Conservation (phyloP, 352 stramenopile species). For the Globisporangium megalacanthum region DNA sequence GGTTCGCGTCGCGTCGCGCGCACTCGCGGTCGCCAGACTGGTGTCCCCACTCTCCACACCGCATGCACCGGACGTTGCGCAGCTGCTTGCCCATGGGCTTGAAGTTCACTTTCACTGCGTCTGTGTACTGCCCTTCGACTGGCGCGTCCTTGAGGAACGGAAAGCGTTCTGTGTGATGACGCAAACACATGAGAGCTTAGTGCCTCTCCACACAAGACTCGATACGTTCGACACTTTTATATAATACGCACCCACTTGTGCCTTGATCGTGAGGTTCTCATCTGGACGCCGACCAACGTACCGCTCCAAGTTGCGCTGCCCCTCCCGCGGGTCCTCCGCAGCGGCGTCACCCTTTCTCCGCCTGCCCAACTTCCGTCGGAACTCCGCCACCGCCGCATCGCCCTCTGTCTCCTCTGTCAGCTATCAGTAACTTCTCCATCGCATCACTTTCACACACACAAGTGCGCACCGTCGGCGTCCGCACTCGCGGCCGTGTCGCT, state of each 20-base stretch:
- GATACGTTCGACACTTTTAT: no score
- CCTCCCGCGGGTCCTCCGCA: slow-evolving; percentile 15
- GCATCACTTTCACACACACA: background rate
- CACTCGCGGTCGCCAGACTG: slow-evolving; percentile 83
- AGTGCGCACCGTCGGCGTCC: background rate
- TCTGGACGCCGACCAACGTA: slow-evolving; percentile 64
- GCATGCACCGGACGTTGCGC: slow-evolving; percentile 81
- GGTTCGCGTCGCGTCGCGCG: slow-evolving; percentile 62
- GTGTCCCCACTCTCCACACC: slow-evolving; percentile 81
- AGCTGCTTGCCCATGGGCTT: slow-evolving; percentile 78
- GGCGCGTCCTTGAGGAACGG: slow-evolving; percentile 87
- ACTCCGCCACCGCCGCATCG: slow-evolving; percentile 52
- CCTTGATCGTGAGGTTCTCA: slow-evolving; percentile 73
- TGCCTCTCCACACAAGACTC: background rate
- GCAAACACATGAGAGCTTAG: no score
- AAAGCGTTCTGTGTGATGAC: slow-evolving; percentile 51
- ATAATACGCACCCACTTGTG: slow-evolving; percentile 46
- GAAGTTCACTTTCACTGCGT: slow-evolving; percentile 83
- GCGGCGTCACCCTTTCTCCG: slow-evolving; percentile 8
- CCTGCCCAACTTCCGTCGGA: slow-evolving; percentile 46
- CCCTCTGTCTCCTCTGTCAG: slow-evolving; percentile 19
- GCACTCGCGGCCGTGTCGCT: slow-evolving; percentile 28
- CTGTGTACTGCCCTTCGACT: slow-evolving; percentile 80
- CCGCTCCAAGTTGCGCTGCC: slow-evolving; percentile 53
- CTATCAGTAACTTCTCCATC: background rate